Percentiles rank a stretch among this genome's conserved stretches.
Evolutionary conservation across 345 rosid genomes (phyloP).

Genomic region (Mallotus nudiflorus): DNA sequence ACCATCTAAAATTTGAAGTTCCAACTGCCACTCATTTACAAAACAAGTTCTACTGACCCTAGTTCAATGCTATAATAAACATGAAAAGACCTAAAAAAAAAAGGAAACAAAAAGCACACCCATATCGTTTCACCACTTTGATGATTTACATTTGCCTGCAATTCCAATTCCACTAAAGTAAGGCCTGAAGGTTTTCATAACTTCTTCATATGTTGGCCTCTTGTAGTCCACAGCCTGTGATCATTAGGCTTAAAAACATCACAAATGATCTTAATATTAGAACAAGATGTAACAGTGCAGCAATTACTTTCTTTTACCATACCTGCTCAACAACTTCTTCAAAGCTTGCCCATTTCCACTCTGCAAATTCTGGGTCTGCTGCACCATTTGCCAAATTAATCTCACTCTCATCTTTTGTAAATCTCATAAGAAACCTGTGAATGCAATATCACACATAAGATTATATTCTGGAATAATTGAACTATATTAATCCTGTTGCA

Average conservation of each 20-base stretch:
- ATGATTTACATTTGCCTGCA: constrained; percentile 86
- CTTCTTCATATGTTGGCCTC: constrained; percentile 95
- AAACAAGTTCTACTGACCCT: constrained; percentile 17
- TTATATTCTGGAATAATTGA: not conserved
- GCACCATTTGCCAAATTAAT: constrained; percentile 74
- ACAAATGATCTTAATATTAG: not conserved
- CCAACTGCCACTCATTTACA: constrained; percentile 44
- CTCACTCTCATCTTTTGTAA: constrained; percentile 73
- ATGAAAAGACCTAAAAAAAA: constrained; percentile 15
- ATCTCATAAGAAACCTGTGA: constrained; percentile 81
- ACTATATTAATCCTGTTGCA: not conserved
- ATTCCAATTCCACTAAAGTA: constrained; percentile 52
- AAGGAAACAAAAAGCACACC: constrained; percentile 8
- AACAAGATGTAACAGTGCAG: not conserved
- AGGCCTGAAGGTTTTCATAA: constrained; percentile 70
- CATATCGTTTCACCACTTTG: constrained; percentile 67
- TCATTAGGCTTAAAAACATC: not conserved
- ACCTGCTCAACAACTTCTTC: constrained; percentile 89
- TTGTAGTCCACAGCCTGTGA: constrained; percentile 94
- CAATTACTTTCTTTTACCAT: not conserved
- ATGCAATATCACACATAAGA: constrained; percentile 2
- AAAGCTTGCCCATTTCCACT: constrained; percentile 93
- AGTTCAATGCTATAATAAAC: constrained; percentile 13
- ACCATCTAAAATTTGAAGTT: constrained; percentile 30
- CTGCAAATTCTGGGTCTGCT: constrained; percentile 85